Evolutionary conservation across 352 stramenopile species (phyloP).

Genomic region (Phytophthora boehmeriae): DNA sequence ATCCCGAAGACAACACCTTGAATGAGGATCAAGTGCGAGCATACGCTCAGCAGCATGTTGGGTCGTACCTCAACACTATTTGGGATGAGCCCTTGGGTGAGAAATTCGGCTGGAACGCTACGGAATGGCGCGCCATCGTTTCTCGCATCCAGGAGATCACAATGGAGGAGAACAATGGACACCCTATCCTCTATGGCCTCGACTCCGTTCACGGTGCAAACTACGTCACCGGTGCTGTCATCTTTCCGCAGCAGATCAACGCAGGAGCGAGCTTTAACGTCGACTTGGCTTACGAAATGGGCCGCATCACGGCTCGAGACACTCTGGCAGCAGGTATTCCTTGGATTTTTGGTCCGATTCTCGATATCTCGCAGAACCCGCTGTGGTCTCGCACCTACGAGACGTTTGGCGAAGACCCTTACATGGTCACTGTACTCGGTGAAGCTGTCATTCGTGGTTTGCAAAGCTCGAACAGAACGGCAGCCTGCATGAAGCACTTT

Average conservation of each 20-base stretch:
- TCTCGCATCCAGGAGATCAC: slow-evolving; percentile 76
- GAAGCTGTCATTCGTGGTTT: slow-evolving; percentile 73
- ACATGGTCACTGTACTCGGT: slow-evolving; percentile 77
- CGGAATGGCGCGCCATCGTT: slow-evolving; percentile 67
- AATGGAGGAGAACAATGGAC: slow-evolving; percentile 59
- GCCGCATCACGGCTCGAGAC: slow-evolving; percentile 75
- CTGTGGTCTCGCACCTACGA: slow-evolving; percentile 90
- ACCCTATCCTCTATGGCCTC: slow-evolving; percentile 84
- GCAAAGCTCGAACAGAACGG: slow-evolving; percentile 65
- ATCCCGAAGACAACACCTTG: slow-evolving; percentile 52
- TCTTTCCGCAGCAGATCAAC: slow-evolving; percentile 91
- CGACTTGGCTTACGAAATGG: slow-evolving; percentile 62
- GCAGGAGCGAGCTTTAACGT: slow-evolving; percentile 87
- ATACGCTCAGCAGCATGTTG: slow-evolving; percentile 76
- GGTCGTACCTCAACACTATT: slow-evolving; percentile 86
- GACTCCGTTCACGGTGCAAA: slow-evolving; percentile 90
- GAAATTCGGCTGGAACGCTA: slow-evolving; percentile 52
- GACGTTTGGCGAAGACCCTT: slow-evolving; percentile 92
- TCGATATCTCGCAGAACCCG: slow-evolving; percentile 82
- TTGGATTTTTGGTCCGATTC: slow-evolving; percentile 90
- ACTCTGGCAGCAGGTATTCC: slow-evolving; percentile 82
- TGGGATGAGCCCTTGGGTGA: slow-evolving; percentile 51
- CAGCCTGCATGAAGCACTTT: slow-evolving; percentile 89
- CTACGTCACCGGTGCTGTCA: slow-evolving; percentile 74
- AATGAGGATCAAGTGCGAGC: slow-evolving; percentile 56